Conservation (phyloP, 768 basidiomycete species). For the Lyophyllum atratum region DNA sequence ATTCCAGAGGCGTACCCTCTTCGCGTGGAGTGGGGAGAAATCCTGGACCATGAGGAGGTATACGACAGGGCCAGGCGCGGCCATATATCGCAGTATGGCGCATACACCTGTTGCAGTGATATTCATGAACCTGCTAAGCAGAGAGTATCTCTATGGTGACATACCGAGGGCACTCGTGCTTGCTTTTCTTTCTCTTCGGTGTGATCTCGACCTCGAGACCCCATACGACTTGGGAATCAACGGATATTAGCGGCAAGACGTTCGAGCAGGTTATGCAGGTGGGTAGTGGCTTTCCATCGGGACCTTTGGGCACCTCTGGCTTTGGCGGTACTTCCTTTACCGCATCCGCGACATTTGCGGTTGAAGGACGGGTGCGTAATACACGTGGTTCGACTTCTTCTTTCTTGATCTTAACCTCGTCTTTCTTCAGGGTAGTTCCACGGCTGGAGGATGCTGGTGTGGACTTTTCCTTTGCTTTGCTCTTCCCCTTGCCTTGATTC, state of each 20-base stretch:
- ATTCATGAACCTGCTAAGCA: slow-evolving; percentile 5
- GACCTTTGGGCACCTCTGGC: slow-evolving; percentile 50
- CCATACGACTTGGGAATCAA: slow-evolving; percentile 77
- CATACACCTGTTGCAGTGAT: slow-evolving; percentile 54
- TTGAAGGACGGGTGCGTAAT: slow-evolving; percentile 49
- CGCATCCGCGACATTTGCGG: slow-evolving; percentile 34
- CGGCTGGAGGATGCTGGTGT: slow-evolving; percentile 27
- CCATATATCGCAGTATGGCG: slow-evolving; percentile 81
- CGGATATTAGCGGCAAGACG: slow-evolving; percentile 73
- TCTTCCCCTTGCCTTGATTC: slow-evolving; percentile 42
- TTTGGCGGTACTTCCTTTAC: slow-evolving; percentile 37
- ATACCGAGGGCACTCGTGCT: slow-evolving; percentile 77
- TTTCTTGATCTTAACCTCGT: slow-evolving; percentile 31
- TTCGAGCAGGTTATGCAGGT: slow-evolving; percentile 73
- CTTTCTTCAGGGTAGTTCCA: slow-evolving; percentile 19
- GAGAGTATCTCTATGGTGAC: slow-evolving; percentile 23
- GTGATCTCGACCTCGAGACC: slow-evolving; percentile 57
- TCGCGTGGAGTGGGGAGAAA: slow-evolving; percentile 53
- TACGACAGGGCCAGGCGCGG: slow-evolving; percentile 68
- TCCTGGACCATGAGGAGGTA: slow-evolving; percentile 47
- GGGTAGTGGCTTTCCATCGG: slow-evolving; percentile 69
- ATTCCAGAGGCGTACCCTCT: slow-evolving; percentile 49
- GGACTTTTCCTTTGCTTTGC: slow-evolving; percentile 32
- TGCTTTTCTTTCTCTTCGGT: slow-evolving; percentile 59
- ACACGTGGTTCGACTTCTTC: slow-evolving; percentile 55